A percentile compares a stretch with the other conserved stretches of the same genome.
Evolutionary conservation across 352 stramenopile species (phyloP).

Genomic region (Thraustochytrium sp.): DNA sequence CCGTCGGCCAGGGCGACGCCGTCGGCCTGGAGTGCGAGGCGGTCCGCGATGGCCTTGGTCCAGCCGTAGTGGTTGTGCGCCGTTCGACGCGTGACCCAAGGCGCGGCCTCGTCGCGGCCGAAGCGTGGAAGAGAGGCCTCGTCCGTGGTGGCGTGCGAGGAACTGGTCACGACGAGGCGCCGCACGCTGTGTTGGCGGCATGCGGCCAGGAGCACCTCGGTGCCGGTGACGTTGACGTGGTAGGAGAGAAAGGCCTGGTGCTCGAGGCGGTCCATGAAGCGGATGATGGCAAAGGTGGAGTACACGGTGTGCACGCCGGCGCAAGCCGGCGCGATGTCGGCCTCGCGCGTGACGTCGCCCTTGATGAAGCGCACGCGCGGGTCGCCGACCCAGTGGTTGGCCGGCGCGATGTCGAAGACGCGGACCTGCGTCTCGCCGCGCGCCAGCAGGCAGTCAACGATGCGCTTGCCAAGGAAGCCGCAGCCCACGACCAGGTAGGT

Average conservation of each 20-base stretch:
- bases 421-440: conserved; percentile 18
- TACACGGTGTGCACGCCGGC: background rate
- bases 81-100: background rate
- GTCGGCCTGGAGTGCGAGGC: background rate
- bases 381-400: background rate
- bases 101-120: background rate
- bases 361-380: background rate
- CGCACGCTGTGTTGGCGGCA: background rate
- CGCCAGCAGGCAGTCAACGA: background rate
- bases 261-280: conserved; percentile 40
- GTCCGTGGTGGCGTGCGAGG: conserved; percentile 36
- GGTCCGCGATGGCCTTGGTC: conserved; percentile 22
- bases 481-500: conserved; percentile 17
- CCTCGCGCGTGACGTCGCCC: background rate
- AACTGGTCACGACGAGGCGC: conserved; percentile 11
- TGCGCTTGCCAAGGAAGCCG: conserved; percentile 35
- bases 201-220: conserved; percentile 11
- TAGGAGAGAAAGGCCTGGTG: conserved; percentile 37
- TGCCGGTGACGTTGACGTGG: conserved; percentile 24
- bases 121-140: conserved; percentile 4
- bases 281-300: conserved; percentile 41
- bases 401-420: background rate
- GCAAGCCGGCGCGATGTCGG: conserved; percentile 6
- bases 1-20: background rate
- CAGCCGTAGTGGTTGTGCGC: conserved; percentile 38